Percentiles rank a stretch among this genome's conserved stretches.
Evolutionary conservation across 352 stramenopile genomes (phyloP).

Genomic region (Phytophthora pini): DNA sequence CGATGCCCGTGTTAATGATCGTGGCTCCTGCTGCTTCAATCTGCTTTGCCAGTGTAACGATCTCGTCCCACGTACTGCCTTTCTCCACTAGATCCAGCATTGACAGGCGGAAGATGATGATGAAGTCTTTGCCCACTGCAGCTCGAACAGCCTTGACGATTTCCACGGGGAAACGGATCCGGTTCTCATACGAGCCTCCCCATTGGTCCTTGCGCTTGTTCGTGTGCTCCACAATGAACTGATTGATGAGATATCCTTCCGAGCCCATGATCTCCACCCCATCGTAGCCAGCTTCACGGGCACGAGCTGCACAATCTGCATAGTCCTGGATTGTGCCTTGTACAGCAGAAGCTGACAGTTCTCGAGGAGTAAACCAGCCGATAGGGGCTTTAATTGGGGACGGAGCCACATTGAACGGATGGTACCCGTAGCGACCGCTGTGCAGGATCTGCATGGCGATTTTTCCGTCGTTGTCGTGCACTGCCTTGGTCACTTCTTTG

Average conservation of each 20-base stretch:
- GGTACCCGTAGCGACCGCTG: slow-evolving; percentile 96
- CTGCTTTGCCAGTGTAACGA: slow-evolving; percentile 90
- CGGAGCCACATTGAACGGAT: slow-evolving; percentile 94
- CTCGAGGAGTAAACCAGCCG: slow-evolving; percentile 90
- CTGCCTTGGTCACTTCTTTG: slow-evolving; percentile 93
- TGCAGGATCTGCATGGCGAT: slow-evolving; percentile 95
- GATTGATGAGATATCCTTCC: slow-evolving; percentile 99
- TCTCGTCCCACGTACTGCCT: slow-evolving; percentile 83
- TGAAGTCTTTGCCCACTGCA: slow-evolving; percentile 94
- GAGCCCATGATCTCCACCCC: slow-evolving; percentile 98
- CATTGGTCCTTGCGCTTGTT: slow-evolving; percentile 97
- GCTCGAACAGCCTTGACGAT: slow-evolving; percentile 92
- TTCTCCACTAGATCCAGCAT: slow-evolving; percentile 98
- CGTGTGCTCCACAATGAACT: slow-evolving; percentile 96
- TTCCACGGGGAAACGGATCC: slow-evolving; percentile 94
- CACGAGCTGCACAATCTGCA: slow-evolving; percentile 85
- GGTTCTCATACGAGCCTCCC: slow-evolving; percentile 94
- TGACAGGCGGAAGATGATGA: slow-evolving; percentile 97
- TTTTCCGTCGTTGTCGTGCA: slow-evolving; percentile 89
- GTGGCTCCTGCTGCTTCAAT: slow-evolving; percentile 94
- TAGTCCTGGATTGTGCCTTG: slow-evolving; percentile 95
- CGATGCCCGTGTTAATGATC: slow-evolving; percentile 99
- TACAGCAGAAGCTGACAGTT: slow-evolving; percentile 85
- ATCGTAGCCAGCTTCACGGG: slow-evolving; percentile 94
- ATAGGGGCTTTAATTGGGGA: slow-evolving; percentile 95